A percentile compares a stretch with the other conserved stretches of the same genome.
Conservation (phyloP, 768 basidiomycete species). For the Boletus rufocinnamomeus region DNA sequence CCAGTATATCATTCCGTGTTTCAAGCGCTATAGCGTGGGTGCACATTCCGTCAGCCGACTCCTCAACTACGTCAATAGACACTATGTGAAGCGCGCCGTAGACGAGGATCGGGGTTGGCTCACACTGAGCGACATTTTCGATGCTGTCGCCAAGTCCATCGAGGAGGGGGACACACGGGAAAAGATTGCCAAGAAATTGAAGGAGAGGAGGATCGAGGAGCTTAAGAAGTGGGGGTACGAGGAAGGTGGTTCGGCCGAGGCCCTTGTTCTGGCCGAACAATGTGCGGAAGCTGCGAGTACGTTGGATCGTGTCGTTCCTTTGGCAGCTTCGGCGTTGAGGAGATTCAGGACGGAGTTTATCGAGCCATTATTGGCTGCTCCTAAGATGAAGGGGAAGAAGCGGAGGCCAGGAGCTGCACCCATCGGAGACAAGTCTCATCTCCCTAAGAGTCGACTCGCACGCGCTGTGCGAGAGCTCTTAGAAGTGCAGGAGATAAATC, state of each 20-base stretch:
- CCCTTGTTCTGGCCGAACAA: constrained; percentile 59
- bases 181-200: constrained; percentile 56
- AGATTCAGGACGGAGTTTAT: constrained; percentile 73
- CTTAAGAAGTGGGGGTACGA: constrained; percentile 71
- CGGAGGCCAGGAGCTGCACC: constrained; percentile 52
- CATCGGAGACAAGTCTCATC: constrained; percentile 37
- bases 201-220: constrained; percentile 61
- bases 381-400: constrained; percentile 56
- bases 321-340: constrained; percentile 65
- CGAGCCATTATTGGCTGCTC: constrained; percentile 65
- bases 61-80: constrained; percentile 69
- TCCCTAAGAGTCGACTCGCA: constrained; percentile 67
- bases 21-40: constrained; percentile 69
- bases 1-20: constrained; percentile 70
- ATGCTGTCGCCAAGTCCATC: constrained; percentile 56
- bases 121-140: constrained; percentile 62
- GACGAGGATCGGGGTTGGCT: constrained; percentile 84
- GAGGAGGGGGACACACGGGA: constrained; percentile 57
- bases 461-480: constrained; percentile 67
- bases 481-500: constrained; percentile 50
- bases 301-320: constrained; percentile 62
- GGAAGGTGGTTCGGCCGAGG: constrained; percentile 50
- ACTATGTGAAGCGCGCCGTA: constrained; percentile 73
- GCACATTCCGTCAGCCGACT: constrained; percentile 70
- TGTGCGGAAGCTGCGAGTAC: constrained; percentile 75